These are phyloP conservation scores for Astrothelium macrocarpum DNA, from an alignment of 495 filamentous ascomycete genomes.

Conservation along the genomic window DNA sequence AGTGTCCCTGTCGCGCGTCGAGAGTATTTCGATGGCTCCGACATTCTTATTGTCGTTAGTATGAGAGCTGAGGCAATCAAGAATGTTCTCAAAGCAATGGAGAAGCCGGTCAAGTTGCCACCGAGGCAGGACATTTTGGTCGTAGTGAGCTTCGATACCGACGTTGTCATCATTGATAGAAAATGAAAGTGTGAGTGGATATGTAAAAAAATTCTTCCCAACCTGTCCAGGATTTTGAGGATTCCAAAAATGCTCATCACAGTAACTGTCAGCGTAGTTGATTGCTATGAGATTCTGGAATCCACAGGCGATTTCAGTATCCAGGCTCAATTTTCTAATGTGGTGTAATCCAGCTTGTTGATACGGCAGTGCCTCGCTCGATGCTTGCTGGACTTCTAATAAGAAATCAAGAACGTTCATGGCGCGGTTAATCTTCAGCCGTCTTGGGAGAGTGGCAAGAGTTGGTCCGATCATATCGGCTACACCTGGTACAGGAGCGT, in stretches of 20 bases:
- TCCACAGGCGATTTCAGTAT: conserved; percentile 58
- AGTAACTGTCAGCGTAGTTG: conserved; percentile 22
- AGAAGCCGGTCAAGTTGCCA: conserved; percentile 17
- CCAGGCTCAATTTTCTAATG: conserved; percentile 51
- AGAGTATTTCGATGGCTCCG: conserved; percentile 33
- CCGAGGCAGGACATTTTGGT: conserved; percentile 12
- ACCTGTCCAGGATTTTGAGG: conserved; percentile 19
- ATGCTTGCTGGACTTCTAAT: conserved; percentile 43
- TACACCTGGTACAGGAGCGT: conserved; percentile 41
- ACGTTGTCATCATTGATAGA: conserved; percentile 11
- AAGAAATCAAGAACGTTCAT: conserved; percentile 30
- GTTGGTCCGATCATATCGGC: conserved; percentile 48
- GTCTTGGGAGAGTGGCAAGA: conserved; percentile 57
- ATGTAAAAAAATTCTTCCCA: conserved; percentile 24
- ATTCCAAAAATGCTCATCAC: conserved; percentile 21
- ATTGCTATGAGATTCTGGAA: conserved; percentile 51
- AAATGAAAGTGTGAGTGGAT: conserved; percentile 20
- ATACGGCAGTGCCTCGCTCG: conserved; percentile 45
- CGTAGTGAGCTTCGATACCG: conserved; percentile 20
- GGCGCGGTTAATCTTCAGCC: conserved; percentile 35
- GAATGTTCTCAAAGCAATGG: conserved; percentile 14
- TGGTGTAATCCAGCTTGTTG: conserved; percentile 63
- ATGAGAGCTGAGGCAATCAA: conserved; percentile 10
- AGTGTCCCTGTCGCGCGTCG: conserved; percentile 30
- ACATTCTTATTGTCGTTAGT: conserved; percentile 18